These are phyloP conservation scores for Musa schizocarpa DNA, from an alignment of 176 grass and related monocot genomes.

Conservation along the genomic window DNA sequence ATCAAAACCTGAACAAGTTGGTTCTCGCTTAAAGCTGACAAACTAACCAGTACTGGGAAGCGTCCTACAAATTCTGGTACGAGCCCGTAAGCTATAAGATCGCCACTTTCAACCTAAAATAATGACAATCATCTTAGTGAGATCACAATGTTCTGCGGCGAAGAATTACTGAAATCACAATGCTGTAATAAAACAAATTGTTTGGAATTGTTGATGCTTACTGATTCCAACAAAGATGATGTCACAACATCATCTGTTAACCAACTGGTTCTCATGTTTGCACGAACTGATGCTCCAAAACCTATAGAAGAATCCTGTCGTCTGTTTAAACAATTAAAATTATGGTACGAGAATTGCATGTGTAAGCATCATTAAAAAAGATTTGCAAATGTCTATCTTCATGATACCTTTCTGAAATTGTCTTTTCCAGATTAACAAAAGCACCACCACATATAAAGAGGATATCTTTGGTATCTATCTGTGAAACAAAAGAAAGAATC, in stretches of 20 bases:
- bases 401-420: constrained; percentile 64
- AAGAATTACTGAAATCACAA: background rate
- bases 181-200: background rate
- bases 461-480: constrained; percentile 79
- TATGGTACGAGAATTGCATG: background rate
- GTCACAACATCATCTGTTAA: constrained; percentile 45
- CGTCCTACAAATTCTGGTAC: constrained; percentile 98
- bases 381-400: constrained; percentile 6
- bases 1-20: constrained; percentile 92
- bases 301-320: constrained; percentile 75
- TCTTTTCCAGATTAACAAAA: constrained; percentile 72
- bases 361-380: background rate
- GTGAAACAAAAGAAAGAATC: constrained; percentile 20
- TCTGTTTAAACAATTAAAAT: constrained; percentile 25
- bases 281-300: constrained; percentile 51
- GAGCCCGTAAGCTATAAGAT: constrained; percentile 92
- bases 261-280: constrained; percentile 42
- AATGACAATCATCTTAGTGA: background rate
- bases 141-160: background rate
- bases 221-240: constrained; percentile 62
- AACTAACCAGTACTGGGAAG: constrained; percentile 88
- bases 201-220: constrained; percentile 8
- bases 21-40: constrained; percentile 69
- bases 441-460: constrained; percentile 71
- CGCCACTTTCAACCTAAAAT: constrained; percentile 87